Conservation (phyloP, 1,284 basidiomycete genomes). For the Baeospora myosura region DNA sequence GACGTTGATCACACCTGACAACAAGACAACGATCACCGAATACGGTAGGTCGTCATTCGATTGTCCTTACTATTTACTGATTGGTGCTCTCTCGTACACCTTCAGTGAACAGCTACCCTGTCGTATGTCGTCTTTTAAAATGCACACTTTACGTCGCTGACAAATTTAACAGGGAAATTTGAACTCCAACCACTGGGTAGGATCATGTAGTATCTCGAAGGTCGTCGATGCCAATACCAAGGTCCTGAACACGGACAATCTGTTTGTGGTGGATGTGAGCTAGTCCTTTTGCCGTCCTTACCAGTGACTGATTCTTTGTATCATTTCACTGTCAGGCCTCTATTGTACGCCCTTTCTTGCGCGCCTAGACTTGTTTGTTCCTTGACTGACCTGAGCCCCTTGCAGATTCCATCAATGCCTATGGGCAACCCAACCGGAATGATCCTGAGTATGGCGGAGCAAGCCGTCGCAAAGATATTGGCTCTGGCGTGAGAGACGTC, state of each 20-base stretch:
- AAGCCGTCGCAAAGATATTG: slow-evolving; percentile 45
- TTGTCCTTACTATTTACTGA: slow-evolving; percentile 2
- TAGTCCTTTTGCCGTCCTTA: too few species aligned
- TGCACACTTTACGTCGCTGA: too few species aligned
- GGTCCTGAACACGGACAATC: slow-evolving; percentile 51
- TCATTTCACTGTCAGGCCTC: too few species aligned
- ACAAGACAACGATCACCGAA: slow-evolving; percentile 40
- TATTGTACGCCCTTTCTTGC: too few species aligned
- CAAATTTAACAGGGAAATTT: slow-evolving; percentile 34
- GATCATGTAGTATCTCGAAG: slow-evolving; percentile 42
- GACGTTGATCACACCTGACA: slow-evolving; percentile 53
- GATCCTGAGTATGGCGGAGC: slow-evolving; percentile 50
- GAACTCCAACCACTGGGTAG: slow-evolving; percentile 57
- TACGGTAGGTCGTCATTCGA: too few species aligned
- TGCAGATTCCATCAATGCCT: slow-evolving; percentile 35
- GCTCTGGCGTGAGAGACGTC: slow-evolving; percentile 43
- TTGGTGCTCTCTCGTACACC: slow-evolving; percentile 2
- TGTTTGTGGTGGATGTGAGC: slow-evolving; percentile 39
- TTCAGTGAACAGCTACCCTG: slow-evolving; percentile 42
- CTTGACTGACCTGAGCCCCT: slow-evolving; percentile 2
- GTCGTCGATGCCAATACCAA: slow-evolving; percentile 55
- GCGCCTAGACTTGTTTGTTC: slow-evolving; percentile 25
- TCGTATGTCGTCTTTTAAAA: too few species aligned
- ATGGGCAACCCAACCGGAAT: slow-evolving; percentile 47
- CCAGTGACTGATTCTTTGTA: too few species aligned